Base-by-base conservation (phyloP, 805 yeast species). In the Peterozyma xylosa region DNA sequence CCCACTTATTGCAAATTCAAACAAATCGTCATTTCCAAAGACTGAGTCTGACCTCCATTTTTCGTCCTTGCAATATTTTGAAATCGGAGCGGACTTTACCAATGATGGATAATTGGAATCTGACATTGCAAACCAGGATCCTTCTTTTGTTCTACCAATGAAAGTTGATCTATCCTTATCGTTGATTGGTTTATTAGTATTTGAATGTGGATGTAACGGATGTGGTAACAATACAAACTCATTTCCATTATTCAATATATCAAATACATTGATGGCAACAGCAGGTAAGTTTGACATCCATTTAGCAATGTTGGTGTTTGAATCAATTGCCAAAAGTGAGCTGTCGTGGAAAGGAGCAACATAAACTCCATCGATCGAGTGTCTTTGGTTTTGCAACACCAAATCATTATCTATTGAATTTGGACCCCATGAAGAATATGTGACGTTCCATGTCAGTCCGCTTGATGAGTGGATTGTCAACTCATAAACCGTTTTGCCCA, bases 391-490 rank as follows among this genome's bases (percentile, higher is more conserved):
- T 50, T 78, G 79, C 33, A 55, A 53, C 2, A 67, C 68, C 36
- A 78, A 59, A 46, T 67, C 72, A 11, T 58, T 66, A 59, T 91
- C 96, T 42, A 89, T 67, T 50, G 86, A 80, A 59, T 91, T 91
- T 38, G 96, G 95, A 9, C 93, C 95, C 96, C 97, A 93, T 33
- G 82, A 73, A 1, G 95, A 73, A 56, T 84, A 89, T 0, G 90
- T 80, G 14, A 93, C 86, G 54, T 88, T 86, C 93, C 96, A 90
- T 6, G 38, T 14, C 2, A 81, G 75, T 0, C 82, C 65, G 48
- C 78, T 78, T 47, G 77, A 73, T 2, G 93, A 81, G 57, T 88
- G 83, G n/a, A 93, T 91, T 0, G 79, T 68, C 36, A 86, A 66
- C 50, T 82, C 85, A 55, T 81, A 86, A 0, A 80, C 78, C 0